Evolutionary conservation across 2,329 filamentous ascomycete genomes (phyloP).

Genomic region (Neofusicoccum umdonicola): DNA sequence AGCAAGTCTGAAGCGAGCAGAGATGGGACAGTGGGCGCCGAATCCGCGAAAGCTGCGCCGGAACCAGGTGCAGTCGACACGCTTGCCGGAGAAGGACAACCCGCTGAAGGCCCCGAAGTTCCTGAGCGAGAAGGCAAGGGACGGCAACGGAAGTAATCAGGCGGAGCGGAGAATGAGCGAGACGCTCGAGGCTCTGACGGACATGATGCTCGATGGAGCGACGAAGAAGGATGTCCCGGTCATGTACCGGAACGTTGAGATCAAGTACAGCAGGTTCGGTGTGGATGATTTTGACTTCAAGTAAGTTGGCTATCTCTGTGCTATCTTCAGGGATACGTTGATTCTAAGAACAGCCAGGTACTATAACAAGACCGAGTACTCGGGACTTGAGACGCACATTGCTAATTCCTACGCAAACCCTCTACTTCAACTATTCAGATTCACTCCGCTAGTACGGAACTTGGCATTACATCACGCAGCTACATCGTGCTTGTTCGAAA

Average conservation of each 20-base stretch:
- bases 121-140: slow-evolving; percentile 83
- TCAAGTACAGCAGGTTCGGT: slow-evolving; percentile 98
- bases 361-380: slow-evolving; percentile 91
- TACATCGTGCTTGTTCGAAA: slow-evolving; percentile 75
- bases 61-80: slow-evolving; percentile 80
- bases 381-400: slow-evolving; percentile 93
- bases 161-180: slow-evolving; percentile 43
- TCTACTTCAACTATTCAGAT: slow-evolving; percentile 85
- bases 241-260: slow-evolving; percentile 91
- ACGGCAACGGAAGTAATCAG: slow-evolving; percentile 20
- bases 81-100: slow-evolving; percentile 58
- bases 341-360: slow-evolving; percentile 54
- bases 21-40: slow-evolving; percentile 75
- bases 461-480: slow-evolving; percentile 85
- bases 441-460: slow-evolving; percentile 85
- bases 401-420: slow-evolving; percentile 95
- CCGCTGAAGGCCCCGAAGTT: slow-evolving; percentile 81
- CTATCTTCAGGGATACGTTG: neutral
- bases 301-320: slow-evolving; percentile 45
- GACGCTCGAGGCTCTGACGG: slow-evolving; percentile 67
- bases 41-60: slow-evolving; percentile 71
- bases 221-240: slow-evolving; percentile 78
- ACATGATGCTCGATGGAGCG: slow-evolving; percentile 66
- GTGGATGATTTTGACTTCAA: slow-evolving; percentile 99
- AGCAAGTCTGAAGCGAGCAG: slow-evolving; percentile 65